A percentile compares a stretch with the other conserved stretches of the same genome.
Evolutionary conservation across 2,329 filamentous ascomycete species (phyloP).

Genomic region (Arachnopeziza araneosa): DNA sequence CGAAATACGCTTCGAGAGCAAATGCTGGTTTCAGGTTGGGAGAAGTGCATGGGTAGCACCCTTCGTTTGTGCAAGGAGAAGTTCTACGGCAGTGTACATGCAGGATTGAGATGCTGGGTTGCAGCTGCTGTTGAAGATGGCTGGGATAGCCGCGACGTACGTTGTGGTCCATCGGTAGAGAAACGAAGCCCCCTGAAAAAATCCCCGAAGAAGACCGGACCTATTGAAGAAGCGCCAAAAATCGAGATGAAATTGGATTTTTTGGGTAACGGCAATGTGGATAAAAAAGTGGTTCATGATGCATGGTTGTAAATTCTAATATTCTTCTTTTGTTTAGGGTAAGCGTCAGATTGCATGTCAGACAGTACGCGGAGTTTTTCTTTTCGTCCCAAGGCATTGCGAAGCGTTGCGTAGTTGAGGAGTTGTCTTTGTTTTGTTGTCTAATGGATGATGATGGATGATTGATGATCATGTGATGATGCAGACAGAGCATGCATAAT

Average conservation of each 20-base stretch:
- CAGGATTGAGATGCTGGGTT: constrained; percentile 84
- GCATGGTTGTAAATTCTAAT: not conserved
- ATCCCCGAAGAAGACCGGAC: constrained; percentile 25
- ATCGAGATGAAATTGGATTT: constrained; percentile 29
- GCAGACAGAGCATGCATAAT: not conserved
- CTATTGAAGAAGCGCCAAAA: constrained; percentile 20
- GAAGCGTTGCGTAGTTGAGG: not conserved
- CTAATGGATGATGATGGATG: not conserved
- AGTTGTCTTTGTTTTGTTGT: not conserved
- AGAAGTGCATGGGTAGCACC: constrained; percentile 80
- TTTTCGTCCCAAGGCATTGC: not conserved
- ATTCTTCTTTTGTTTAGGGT: not conserved
- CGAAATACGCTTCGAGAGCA: constrained; percentile 76
- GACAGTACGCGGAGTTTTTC: not conserved
- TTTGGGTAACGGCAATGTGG: constrained; percentile 9
- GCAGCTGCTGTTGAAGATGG: constrained; percentile 79
- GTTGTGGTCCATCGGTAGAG: constrained; percentile 58
- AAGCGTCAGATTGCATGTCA: not conserved
- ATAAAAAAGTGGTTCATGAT: not conserved
- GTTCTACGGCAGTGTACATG: constrained; percentile 89
- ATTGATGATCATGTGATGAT: not conserved
- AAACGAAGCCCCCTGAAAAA: constrained; percentile 43
- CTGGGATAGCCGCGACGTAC: constrained; percentile 78
- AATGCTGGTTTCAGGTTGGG: constrained; percentile 79
- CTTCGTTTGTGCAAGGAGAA: constrained; percentile 94